phyloP scores from a whole-genome alignment of 164 flowering plant species.

The Malania oleifera region DNA sequence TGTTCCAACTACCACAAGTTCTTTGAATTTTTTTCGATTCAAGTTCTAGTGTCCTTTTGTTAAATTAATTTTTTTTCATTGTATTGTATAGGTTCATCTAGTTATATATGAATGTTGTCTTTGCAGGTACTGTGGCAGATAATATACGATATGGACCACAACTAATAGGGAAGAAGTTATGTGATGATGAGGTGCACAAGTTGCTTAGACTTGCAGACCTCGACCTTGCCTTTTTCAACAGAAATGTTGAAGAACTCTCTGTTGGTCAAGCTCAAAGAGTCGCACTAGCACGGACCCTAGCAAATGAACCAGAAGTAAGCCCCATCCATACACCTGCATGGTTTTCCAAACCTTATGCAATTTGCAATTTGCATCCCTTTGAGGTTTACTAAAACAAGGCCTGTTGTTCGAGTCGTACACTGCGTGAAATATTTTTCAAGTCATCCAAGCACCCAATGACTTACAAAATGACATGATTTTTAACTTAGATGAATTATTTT shows the following conservation, averaged over 20 bases:
- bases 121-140: conserved; percentile 43
- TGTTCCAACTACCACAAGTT: no score
- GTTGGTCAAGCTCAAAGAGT: conserved; percentile 55
- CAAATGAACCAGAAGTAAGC: conserved; percentile 40
- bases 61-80: background rate
- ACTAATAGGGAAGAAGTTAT: conserved; percentile 29
- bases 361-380: no score
- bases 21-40: no score
- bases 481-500: no score
- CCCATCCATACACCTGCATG: no score
- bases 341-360: no score
- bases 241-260: conserved; percentile 28
- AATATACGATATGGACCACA: conserved; percentile 42
- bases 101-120: background rate
- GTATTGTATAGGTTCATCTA: background rate
- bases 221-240: conserved; percentile 26
- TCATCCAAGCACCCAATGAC: no score
- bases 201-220: conserved; percentile 38
- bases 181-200: conserved; percentile 26
- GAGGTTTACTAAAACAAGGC: no score
- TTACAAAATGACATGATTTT: no score
- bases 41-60: background rate
- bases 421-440: no score
- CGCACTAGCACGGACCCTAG: conserved; percentile 48
- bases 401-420: no score